Evolutionary conservation across 225 moss, liverwort and hornwort genomes (phyloP), one percentile per base, ranked within the genome.

Genomic region (Sphagnum tenellum): DNA sequence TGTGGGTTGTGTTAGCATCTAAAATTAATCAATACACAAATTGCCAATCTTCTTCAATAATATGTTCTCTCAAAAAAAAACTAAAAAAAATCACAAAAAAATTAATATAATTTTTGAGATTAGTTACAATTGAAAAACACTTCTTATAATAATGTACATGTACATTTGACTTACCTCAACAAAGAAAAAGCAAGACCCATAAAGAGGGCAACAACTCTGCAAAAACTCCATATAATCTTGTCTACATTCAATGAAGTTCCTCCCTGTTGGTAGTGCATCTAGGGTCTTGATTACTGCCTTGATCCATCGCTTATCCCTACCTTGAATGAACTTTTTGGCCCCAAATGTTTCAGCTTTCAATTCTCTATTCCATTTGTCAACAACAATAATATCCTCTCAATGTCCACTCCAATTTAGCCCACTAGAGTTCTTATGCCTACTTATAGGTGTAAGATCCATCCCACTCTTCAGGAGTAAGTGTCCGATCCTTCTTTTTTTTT

Each of bases 181-280:
- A 63, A 62, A 54, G 47, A 70, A 70, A 46, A 54, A 70, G 46
- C 62, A 52, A 0, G 69, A 70, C 12, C 62, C 62, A 53, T 70
- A 70, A 3, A 63, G 62, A 46, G 69, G 69, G 48, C 69, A 70
- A 52, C 69, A 63, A 61, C 51, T 52, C 45, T 14, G 48, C 45
- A 70, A 53, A 9, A 62, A 50, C 6, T 70, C 55, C 52, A 70
- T 3, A 52, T 70, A 70, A 46, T 70, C 69, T 46, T 62, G 61
- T 53, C 62, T 62, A 12, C 69, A 62, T 5, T 52, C 63, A 9
- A 55, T 48, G 4, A 29, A 9, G 52, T 61, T 44, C 3, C 29
- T 46, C n/a, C 53, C 62, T 9, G 55, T 3, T 4, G 69, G 69
- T 12, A 70, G 46, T 4, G 61, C 69, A 49, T 55, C 9, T 49